Evolutionary conservation across 148 eudicot species (phyloP), one percentile per base, ranked within the genome.

Genomic region (Drosera capensis): DNA sequence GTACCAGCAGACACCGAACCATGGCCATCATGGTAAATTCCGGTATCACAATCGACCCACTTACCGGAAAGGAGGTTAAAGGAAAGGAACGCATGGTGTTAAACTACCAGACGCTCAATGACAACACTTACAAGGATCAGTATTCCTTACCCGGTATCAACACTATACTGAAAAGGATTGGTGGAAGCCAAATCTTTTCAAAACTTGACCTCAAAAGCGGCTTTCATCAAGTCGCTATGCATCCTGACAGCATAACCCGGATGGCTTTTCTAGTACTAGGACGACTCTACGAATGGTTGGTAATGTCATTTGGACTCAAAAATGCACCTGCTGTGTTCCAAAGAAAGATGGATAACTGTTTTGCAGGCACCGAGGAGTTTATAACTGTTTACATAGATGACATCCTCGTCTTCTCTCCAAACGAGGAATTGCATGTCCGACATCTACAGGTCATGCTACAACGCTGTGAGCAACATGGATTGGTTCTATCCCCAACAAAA

Each of bases 351-450:
- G 48, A 44, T 21, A n/a, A 20, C 3, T 8, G 19, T 44, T 12
- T 44, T 15, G 3, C 3, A 7, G 12, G 40, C 40, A 37, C 16
- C n/a, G 40, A 37, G 3, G 14, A 13, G 2, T 8, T 8, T 37
- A 46, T 46, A 1, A 34, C 49, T 4, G 49, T 46, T 14, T 28
- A 28, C 25, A 43, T 43, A 6, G 47, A 43, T 20, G 47, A 43
- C 25, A 43, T 43, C 23, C 25, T 43, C n/a, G 51, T 46, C 11
- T 46, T 46, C 51, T 46, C 51, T 0, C 13, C 25, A 0, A 15
- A 4, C 11, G 8, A 14, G 1, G 15, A 46, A 15, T 35, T 25
- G 30, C 51, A 46, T 28, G 11, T 7, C 4, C 4, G 4, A 3
- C 31, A 28, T 28, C 9, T 28, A 9, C 31, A 28, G 31, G 31